Conservation (phyloP, 306 rosid genomes). For the Corylus heterophylla region DNA sequence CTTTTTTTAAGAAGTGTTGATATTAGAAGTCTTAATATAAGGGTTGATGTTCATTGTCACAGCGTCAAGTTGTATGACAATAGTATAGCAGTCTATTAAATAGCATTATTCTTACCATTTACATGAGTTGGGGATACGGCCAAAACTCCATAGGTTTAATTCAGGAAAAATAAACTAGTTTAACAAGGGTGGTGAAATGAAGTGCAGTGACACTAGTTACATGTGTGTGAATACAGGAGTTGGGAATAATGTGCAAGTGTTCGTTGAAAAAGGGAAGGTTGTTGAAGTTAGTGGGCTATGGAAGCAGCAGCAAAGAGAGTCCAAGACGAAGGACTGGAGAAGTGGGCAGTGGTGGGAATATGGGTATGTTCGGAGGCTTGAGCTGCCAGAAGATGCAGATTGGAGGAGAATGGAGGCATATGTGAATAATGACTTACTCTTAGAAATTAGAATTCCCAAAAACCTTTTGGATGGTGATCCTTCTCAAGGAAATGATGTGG, state of each 20-base stretch:
- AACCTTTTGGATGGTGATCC: constrained; percentile 37
- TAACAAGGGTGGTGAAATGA: constrained; percentile 22
- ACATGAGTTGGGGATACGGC: constrained; percentile 27
- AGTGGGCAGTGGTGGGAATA: constrained; percentile 88
- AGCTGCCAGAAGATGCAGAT: constrained; percentile 92
- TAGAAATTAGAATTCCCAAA: constrained; percentile 75
- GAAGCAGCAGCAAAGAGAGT: constrained; percentile 70
- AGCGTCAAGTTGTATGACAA: too few species aligned
- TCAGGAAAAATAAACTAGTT: constrained; percentile 16
- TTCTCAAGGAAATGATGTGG: constrained; percentile 38
- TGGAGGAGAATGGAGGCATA: constrained; percentile 61
- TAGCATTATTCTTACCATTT: neutral
- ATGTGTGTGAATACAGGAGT: constrained; percentile 58
- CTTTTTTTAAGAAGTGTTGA: too few species aligned
- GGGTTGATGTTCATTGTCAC: too few species aligned
- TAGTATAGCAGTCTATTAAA: too few species aligned
- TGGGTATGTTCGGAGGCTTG: constrained; percentile 91
- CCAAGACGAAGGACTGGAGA: constrained; percentile 70
- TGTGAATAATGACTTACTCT: constrained; percentile 49
- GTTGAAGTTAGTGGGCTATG: constrained; percentile 84
- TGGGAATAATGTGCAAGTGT: constrained; percentile 61
- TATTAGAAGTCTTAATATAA: too few species aligned
- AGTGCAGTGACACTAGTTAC: constrained; percentile 36
- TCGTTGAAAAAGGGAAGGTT: constrained; percentile 71
- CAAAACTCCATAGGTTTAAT: constrained; percentile 34